Percentiles rank a stretch among this genome's conserved stretches.
phyloP scores from a whole-genome alignment of 1,139 yeast species.

The Debaryomyces nepalensis region DNA sequence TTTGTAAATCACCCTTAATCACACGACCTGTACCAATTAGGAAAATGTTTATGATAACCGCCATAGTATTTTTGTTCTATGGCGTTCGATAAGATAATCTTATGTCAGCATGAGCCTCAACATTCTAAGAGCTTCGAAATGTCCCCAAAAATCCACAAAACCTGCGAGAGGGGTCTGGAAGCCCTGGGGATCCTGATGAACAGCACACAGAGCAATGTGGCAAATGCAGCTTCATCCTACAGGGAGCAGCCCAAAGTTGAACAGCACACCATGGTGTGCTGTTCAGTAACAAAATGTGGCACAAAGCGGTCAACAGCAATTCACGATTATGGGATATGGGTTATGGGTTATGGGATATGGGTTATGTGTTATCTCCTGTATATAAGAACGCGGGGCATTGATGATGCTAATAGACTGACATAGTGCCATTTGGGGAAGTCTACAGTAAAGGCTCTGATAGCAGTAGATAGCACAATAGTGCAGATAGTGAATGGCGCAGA shows the following conservation, averaged over 20 bases:
- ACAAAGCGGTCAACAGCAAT: neutral
- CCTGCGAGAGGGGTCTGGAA: neutral
- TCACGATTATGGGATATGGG: neutral
- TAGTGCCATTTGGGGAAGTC: neutral
- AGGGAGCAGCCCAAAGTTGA: neutral
- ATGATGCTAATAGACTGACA: no score
- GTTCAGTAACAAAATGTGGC: neutral
- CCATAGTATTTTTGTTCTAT: conserved; percentile 4
- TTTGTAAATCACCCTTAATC: conserved; percentile 5
- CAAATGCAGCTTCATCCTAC: neutral
- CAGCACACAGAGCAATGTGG: neutral
- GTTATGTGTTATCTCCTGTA: no score
- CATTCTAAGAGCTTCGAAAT: conserved; percentile 20
- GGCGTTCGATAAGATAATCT: conserved; percentile 7
- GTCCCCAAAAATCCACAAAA: neutral
- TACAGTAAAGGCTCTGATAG: neutral
- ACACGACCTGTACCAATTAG: conserved; percentile 7
- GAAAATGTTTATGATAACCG: conserved; percentile 6
- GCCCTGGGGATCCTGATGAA: neutral
- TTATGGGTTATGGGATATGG: neutral
- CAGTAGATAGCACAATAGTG: neutral
- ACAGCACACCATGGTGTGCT: neutral
- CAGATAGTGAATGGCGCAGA: no score
- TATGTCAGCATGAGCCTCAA: conserved; percentile 1
- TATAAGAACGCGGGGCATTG: no score